phyloP scores from a whole-genome alignment of 2,329 filamentous ascomycete species.

The Xylaria sp. region DNA sequence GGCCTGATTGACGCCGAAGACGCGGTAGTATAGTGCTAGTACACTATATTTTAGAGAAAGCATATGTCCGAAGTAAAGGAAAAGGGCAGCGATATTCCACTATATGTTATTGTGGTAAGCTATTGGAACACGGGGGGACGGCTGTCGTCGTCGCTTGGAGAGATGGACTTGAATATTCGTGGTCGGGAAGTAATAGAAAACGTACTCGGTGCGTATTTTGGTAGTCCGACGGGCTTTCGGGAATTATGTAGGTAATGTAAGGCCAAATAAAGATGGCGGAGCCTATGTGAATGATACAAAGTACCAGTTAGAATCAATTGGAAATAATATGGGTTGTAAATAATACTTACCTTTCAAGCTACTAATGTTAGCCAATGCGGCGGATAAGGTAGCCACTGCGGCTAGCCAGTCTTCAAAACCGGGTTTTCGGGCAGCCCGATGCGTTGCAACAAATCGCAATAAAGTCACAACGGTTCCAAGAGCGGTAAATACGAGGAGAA shows the following conservation, averaged over 20 bases:
- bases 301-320: neutral
- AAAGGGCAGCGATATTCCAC: neutral
- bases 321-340: too few species aligned
- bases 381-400: neutral
- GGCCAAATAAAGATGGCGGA: neutral
- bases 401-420: neutral
- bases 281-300: neutral
- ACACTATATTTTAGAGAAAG: neutral
- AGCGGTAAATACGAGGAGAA: neutral
- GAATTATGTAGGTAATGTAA: neutral
- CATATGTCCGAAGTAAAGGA: neutral
- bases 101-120: neutral
- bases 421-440: neutral
- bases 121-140: neutral
- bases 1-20: neutral
- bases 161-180: neutral
- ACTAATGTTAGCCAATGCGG: neutral
- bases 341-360: neutral
- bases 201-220: neutral
- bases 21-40: neutral
- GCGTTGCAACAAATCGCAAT: neutral
- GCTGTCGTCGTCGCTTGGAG: too few species aligned
- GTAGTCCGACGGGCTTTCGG: neutral
- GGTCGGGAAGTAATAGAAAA: neutral
- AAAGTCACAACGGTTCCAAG: neutral